Base-by-base conservation (phyloP, 768 basidiomycete genomes). In the Artomyces pyxidatus region DNA sequence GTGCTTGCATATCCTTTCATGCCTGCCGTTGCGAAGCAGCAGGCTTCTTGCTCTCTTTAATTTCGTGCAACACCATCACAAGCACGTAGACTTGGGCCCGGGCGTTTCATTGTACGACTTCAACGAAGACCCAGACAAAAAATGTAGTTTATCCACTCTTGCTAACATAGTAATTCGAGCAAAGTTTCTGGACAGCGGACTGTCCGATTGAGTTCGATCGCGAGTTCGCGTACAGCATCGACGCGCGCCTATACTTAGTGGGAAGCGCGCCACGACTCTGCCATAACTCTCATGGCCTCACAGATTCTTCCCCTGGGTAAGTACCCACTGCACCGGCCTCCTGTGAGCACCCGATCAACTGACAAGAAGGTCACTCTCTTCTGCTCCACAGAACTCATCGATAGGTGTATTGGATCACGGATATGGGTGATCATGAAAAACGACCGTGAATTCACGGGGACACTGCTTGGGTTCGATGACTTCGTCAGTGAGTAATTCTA, bases 381-480 rank as follows among this genome's bases (percentile, higher is more conserved):
- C 19, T 12, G 22, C 12, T 41, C 39, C 39, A n/a, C 32, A 94
- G 95, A 98, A 66, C 76, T 99, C 38, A 95, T 99, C 60, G 95
- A 99, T 66, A 80, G 88, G 64, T 97, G 95, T 63, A 98, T 97
- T 64, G 95, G 95, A 49, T 95, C 92, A 28, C 80, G 82, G 42
- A 94, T 98, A 62, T 96, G 92, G 90, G 95, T 98, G 59, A 82
- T 98, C 65, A 97, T 96, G 91, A 98, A 97, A 72, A 84, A 77
- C 58, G 93, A 99, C 53, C 85, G 92, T 40, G 95, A 99, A 70
- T 99, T 97, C 69, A 89, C 88, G 21, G 95, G 95, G 10, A 96
- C 83, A 3, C 73, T 99, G 37, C 75, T 95, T 28, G 95, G 95
- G 2, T 99, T 99, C 59, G 95, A 99, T 64, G 95, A 99, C 68